Evolutionary conservation across 2,329 filamentous ascomycete species (phyloP), one percentile per base, ranked within the genome.

Genomic region (Stachybotrys elegans): DNA sequence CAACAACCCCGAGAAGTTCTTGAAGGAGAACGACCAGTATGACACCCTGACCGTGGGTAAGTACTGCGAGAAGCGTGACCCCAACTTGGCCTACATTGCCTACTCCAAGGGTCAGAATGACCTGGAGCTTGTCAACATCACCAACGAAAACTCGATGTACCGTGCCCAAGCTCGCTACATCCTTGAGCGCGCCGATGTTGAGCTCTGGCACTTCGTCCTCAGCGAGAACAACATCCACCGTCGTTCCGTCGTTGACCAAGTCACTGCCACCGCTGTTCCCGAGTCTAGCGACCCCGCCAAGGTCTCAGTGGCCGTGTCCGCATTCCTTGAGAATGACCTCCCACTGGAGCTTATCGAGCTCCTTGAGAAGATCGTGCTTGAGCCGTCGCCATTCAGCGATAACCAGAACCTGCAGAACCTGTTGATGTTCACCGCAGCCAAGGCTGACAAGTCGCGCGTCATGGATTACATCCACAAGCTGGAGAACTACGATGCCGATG

Each of bases 131-230:
- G 92, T 98, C 68, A 93, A 87, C 66, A 92, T 98, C 60, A 97
- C 93, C 60, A 98, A 97, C 57, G 94, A 98, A 70, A 98, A 98
- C 71, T 84, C 88, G n/a, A 98, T 98, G 93, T 98, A 95, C 78
- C 86, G 91, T 58, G 88, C 88, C n/a, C 93, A 98, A 68, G 92
- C 91, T 46, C 86, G 93, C 29, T 98, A 98, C 67, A 78, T 98
- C 20, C 75, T 98, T 42, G 91, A 96, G 58, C 85, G 93, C 53
- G 86, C 88, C 29, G 93, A 98, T 59, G 66, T 75, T 3, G 93
- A 98, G 65, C 82, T 98, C 39, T 98, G 94, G 94, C 76, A 78
- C 42, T 98, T 96, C 61, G 93, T 97, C 13, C 78, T 98, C 25
- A 95, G 86, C 65, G 83, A 89, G 57, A 97, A 96, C 78, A 98